These are phyloP conservation scores for Ophiognomonia clavigignenti-juglandacearum DNA, from an alignment of 2,329 filamentous ascomycete genomes.

Conservation along the genomic window DNA sequence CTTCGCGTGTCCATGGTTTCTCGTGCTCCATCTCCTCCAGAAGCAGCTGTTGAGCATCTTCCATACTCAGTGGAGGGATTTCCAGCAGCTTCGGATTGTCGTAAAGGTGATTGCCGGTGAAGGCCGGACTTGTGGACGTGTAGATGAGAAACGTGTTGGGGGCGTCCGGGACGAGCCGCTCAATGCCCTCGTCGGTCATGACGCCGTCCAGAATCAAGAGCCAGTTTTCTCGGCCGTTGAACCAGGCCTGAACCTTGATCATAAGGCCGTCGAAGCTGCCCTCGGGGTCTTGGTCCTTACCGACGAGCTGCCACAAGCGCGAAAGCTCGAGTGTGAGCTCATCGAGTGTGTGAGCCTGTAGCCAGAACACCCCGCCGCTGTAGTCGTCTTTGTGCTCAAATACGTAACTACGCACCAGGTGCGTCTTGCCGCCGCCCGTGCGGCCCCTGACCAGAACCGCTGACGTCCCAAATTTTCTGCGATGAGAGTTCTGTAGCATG, in stretches of 20 bases:
- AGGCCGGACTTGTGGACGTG: constrained; percentile 59
- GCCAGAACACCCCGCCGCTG: constrained; percentile 65
- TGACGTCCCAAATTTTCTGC: constrained; percentile 52
- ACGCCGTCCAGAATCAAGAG: constrained; percentile 64
- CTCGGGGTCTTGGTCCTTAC: constrained; percentile 33
- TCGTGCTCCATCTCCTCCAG: constrained; percentile 58
- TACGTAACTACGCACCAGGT: constrained; percentile 63
- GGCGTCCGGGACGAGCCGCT: constrained; percentile 59
- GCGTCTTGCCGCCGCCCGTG: constrained; percentile 64
- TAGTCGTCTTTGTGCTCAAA: constrained; percentile 55
- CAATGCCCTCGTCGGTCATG: constrained; percentile 54
- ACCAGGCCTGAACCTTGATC: constrained; percentile 54
- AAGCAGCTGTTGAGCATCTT: constrained; percentile 56
- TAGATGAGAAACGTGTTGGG: constrained; percentile 62
- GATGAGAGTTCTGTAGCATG: constrained; percentile 53
- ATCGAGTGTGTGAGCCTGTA: constrained; percentile 55
- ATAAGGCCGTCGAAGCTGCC: constrained; percentile 44
- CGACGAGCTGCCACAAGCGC: constrained; percentile 57
- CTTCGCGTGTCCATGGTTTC: constrained; percentile 47
- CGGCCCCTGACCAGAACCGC: constrained; percentile 61
- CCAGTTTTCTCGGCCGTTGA: constrained; percentile 59
- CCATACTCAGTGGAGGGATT: constrained; percentile 47
- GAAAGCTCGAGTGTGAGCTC: constrained; percentile 59
- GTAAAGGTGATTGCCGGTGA: constrained; percentile 50
- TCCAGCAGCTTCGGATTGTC: constrained; percentile 54